These are phyloP conservation scores for Colletotrichum higginsianum DNA, from an alignment of 2,329 filamentous ascomycete genomes.

Conservation along the genomic window DNA sequence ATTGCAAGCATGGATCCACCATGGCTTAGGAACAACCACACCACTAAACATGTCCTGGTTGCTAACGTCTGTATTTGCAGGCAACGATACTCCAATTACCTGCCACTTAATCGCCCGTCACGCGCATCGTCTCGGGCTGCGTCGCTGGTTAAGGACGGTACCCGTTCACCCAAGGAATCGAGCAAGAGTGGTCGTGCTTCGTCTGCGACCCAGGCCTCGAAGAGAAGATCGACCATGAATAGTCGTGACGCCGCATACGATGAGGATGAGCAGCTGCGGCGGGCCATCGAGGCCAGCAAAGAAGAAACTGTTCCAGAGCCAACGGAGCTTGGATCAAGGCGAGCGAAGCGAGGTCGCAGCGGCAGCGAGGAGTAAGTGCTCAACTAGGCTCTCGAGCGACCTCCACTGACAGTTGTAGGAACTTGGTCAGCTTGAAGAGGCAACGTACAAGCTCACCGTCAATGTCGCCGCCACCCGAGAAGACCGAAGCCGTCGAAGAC, in stretches of 20 bases:
- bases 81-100: slow-evolving; percentile 77
- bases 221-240: slow-evolving; percentile 96
- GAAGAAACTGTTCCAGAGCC: slow-evolving; percentile 75
- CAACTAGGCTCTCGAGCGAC: background rate
- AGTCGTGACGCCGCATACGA: slow-evolving; percentile 96
- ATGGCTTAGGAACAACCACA: background rate
- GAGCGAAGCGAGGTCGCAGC: slow-evolving; percentile 87
- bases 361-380: slow-evolving; percentile 91
- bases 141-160: slow-evolving; percentile 76
- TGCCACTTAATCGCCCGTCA: slow-evolving; percentile 71
- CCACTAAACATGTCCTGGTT: background rate
- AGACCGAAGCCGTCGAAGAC: slow-evolving; percentile 64
- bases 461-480: slow-evolving; percentile 70
- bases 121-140: slow-evolving; percentile 72
- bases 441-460: slow-evolving; percentile 87
- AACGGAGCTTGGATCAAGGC: slow-evolving; percentile 68
- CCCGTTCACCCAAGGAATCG: slow-evolving; percentile 67
- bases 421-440: slow-evolving; percentile 80
- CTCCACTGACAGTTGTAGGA: slow-evolving; percentile 63
- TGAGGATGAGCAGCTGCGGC: slow-evolving; percentile 89
- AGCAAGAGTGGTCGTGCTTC: slow-evolving; percentile 70
- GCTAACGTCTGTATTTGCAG: slow-evolving; percentile 53
- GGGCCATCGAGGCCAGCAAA: slow-evolving; percentile 96
- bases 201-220: slow-evolving; percentile 72
- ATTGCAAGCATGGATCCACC: too few species aligned